These are phyloP conservation scores for Leccinum arenicola DNA, from an alignment of 768 basidiomycete species.

Conservation along the genomic window DNA sequence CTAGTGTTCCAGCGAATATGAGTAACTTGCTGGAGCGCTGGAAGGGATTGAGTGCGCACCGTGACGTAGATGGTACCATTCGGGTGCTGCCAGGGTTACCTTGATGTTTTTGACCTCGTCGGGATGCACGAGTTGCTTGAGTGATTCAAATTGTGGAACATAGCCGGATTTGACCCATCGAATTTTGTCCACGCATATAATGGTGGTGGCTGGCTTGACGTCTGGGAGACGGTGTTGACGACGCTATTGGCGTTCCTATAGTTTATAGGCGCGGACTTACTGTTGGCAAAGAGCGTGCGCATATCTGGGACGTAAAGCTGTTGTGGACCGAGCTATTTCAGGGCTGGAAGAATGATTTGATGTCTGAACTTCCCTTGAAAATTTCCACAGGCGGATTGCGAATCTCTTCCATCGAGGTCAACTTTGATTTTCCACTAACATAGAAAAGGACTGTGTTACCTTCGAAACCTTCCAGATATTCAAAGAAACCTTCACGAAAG, in stretches of 20 bases:
- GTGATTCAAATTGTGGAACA: slow-evolving; percentile 57
- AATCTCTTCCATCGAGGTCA: slow-evolving; percentile 18
- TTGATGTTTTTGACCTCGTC: slow-evolving; percentile 70
- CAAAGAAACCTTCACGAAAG: slow-evolving; percentile 30
- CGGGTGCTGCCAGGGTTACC: slow-evolving; percentile 67
- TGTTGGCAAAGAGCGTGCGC: slow-evolving; percentile 18
- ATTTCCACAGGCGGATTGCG: slow-evolving; percentile 22
- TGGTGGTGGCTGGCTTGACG: slow-evolving; percentile 15
- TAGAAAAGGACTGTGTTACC: slow-evolving; percentile 8
- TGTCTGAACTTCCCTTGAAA: slow-evolving; percentile 17
- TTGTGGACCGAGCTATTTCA: not conserved
- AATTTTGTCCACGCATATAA: slow-evolving; percentile 52
- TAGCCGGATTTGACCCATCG: slow-evolving; percentile 61
- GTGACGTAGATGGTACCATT: slow-evolving; percentile 69
- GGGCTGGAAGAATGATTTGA: too few species aligned
- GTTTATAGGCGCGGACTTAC: slow-evolving; percentile 5
- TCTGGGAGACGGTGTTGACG: slow-evolving; percentile 8
- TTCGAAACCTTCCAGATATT: slow-evolving; percentile 26
- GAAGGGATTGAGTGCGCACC: slow-evolving; percentile 34
- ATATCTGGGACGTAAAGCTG: slow-evolving; percentile 30
- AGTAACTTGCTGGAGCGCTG: too few species aligned
- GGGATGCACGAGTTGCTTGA: slow-evolving; percentile 55
- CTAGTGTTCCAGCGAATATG: not conserved
- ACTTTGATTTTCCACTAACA: not conserved
- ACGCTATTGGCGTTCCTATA: not conserved